Evolutionary conservation across 139 green algal genomes (phyloP).

Genomic region (Chlorella sp.): DNA sequence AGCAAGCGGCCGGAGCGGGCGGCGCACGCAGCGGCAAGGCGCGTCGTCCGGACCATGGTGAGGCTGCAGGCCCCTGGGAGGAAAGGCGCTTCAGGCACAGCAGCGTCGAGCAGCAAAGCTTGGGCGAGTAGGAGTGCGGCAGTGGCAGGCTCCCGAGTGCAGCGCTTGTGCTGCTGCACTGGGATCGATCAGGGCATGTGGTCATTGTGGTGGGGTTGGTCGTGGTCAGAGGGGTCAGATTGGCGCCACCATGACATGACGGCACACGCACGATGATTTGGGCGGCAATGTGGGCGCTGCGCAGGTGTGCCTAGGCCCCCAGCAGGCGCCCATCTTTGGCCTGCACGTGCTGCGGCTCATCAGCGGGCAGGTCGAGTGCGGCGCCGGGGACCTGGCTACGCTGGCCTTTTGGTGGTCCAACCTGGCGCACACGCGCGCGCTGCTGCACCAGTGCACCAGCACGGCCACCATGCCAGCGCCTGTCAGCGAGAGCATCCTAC

Average conservation of each 20-base stretch:
- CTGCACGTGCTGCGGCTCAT: constrained; percentile 46
- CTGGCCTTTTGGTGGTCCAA: constrained; percentile 52
- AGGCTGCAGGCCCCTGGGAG: neutral
- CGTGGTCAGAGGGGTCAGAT: neutral
- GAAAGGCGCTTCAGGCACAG: neutral
- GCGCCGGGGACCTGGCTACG: constrained; percentile 27
- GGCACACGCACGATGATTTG: neutral
- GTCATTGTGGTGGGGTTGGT: neutral
- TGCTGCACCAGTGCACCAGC: constrained; percentile 23
- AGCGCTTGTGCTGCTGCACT: no score
- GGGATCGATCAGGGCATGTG: neutral
- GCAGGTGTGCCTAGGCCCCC: constrained; percentile 46
- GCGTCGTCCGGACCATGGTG: constrained; percentile 63
- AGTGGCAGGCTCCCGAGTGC: no score
- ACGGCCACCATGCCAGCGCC: neutral
- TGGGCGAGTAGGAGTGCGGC: neutral
- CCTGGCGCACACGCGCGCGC: constrained; percentile 36
- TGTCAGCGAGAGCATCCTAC: neutral
- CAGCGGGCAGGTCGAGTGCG: constrained; percentile 10
- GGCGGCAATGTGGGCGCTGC: neutral
- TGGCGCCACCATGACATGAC: neutral
- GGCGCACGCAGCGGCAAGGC: constrained; percentile 60
- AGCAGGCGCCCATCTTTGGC: constrained; percentile 42
- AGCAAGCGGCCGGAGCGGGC: constrained; percentile 2
- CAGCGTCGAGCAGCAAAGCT: neutral